Percentiles rank a stretch among this genome's conserved stretches.
Conservation (phyloP, 2,329 filamentous ascomycete species). For the Talaromyces verruculosus region DNA sequence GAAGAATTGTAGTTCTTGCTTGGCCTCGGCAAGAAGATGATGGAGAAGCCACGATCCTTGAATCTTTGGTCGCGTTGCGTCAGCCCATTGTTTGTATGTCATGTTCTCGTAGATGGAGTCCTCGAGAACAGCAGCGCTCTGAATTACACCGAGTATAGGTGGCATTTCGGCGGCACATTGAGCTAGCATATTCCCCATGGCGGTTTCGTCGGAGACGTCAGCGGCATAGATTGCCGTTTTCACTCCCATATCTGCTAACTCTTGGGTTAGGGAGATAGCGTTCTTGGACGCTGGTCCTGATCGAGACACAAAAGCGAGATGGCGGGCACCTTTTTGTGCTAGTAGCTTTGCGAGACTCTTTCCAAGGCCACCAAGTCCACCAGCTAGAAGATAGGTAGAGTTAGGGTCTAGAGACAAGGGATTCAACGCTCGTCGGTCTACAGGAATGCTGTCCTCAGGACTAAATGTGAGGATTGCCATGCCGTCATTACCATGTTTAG, state of each 20-base stretch:
- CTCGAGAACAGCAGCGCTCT: conserved; percentile 40
- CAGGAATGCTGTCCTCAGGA: neutral
- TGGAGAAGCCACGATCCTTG: conserved; percentile 33
- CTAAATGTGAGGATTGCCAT: neutral
- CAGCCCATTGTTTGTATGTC: conserved; percentile 30
- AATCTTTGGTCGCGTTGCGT: conserved; percentile 41
- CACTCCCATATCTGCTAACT: neutral
- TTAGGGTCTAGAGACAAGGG: neutral
- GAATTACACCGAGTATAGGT: conserved; percentile 37
- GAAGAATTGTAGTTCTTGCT: conserved; percentile 39
- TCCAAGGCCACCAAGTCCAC: conserved; percentile 27
- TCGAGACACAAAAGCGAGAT: conserved; percentile 35
- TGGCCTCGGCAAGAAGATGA: conserved; percentile 23
- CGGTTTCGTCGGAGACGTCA: neutral
- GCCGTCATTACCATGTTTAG: neutral
- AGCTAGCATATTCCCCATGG: neutral
- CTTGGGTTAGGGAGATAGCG: neutral
- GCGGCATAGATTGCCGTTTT: neutral
- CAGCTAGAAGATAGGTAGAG: conserved; percentile 6
- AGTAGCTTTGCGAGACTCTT: conserved; percentile 34
- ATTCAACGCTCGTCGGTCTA: neutral
- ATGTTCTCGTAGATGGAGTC: conserved; percentile 38
- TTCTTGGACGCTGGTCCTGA: conserved; percentile 26
- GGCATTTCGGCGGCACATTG: conserved; percentile 24
- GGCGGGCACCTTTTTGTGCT: conserved; percentile 29